Percentiles rank a stretch among this genome's conserved stretches.
Conservation (phyloP, 2,329 filamentous ascomycete genomes). For the Paracoccidioides brasiliensis region DNA sequence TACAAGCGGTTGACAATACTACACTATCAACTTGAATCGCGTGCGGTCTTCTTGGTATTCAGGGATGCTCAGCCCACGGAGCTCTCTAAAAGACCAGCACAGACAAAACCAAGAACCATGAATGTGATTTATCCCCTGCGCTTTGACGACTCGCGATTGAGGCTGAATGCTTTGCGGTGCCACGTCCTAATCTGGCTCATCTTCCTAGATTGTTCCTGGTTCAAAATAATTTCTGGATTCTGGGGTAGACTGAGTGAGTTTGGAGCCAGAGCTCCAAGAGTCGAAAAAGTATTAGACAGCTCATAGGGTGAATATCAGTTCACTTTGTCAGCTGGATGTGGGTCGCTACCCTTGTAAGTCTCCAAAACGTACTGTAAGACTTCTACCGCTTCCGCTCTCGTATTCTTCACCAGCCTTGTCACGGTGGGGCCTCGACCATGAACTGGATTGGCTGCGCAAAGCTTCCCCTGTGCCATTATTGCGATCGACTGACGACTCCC, state of each 20-base stretch:
- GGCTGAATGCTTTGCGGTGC: not conserved
- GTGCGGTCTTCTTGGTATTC: not conserved
- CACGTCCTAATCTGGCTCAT: not conserved
- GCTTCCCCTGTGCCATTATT: not conserved
- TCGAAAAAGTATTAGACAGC: too few species aligned
- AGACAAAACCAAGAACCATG: too few species aligned
- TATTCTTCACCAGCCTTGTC: too few species aligned
- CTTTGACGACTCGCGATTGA: not conserved
- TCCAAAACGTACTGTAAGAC: too few species aligned
- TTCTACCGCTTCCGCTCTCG: too few species aligned
- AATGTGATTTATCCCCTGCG: not conserved
- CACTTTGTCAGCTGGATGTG: too few species aligned
- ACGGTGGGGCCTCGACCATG: too few species aligned
- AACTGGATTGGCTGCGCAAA: too few species aligned
- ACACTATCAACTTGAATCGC: not conserved
- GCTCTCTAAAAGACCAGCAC: not conserved
- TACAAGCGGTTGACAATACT: not conserved
- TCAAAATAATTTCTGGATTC: not conserved
- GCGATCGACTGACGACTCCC: not conserved
- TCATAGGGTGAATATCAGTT: too few species aligned
- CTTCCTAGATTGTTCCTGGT: not conserved
- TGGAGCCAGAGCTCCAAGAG: not conserved
- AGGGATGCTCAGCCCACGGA: not conserved
- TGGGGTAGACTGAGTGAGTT: not conserved
- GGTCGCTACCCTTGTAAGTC: too few species aligned